A percentile compares a stretch with the other conserved stretches of the same genome.
Conservation (phyloP, 352 stramenopile species). For the Pythium scleroteichum region DNA sequence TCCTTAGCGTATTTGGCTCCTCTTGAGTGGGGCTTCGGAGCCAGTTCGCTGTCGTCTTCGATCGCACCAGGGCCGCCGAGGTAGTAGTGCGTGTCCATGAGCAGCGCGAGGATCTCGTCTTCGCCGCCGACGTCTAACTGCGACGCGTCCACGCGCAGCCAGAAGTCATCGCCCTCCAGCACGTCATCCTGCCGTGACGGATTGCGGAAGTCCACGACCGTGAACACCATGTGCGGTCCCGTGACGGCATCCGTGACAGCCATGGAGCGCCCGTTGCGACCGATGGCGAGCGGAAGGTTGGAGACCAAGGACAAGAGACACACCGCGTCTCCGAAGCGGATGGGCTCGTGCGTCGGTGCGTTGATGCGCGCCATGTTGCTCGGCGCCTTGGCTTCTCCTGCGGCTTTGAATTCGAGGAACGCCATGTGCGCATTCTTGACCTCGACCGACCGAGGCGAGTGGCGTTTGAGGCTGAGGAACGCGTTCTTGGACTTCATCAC, state of each 20-base stretch:
- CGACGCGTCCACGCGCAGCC: conserved; percentile 46
- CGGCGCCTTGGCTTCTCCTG: neutral
- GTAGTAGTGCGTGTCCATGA: conserved; percentile 59
- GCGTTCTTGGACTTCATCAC: conserved; percentile 20
- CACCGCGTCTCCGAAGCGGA: conserved; percentile 64
- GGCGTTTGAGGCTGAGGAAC: conserved; percentile 29
- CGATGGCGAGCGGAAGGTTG: conserved; percentile 51
- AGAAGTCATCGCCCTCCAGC: conserved; percentile 48
- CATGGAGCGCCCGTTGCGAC: conserved; percentile 40
- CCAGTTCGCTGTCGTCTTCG: neutral
- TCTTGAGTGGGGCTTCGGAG: neutral
- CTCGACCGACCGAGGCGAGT: neutral
- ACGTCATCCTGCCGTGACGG: conserved; percentile 46
- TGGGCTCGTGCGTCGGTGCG: conserved; percentile 41
- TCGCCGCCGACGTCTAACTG: conserved; percentile 23
- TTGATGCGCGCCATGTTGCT: conserved; percentile 44
- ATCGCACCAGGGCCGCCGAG: conserved; percentile 49
- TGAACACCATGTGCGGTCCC: conserved; percentile 66
- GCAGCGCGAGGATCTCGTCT: conserved; percentile 39
- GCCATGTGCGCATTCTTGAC: conserved; percentile 59
- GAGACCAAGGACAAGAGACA: conserved; percentile 51
- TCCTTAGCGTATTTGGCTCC: conserved; percentile 1
- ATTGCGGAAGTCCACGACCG: conserved; percentile 62
- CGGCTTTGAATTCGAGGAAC: conserved; percentile 54
- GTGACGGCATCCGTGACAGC: conserved; percentile 21